Evolutionary conservation across 257 asterid genomes (phyloP).

Genomic region (Przewalskia tangutica): DNA sequence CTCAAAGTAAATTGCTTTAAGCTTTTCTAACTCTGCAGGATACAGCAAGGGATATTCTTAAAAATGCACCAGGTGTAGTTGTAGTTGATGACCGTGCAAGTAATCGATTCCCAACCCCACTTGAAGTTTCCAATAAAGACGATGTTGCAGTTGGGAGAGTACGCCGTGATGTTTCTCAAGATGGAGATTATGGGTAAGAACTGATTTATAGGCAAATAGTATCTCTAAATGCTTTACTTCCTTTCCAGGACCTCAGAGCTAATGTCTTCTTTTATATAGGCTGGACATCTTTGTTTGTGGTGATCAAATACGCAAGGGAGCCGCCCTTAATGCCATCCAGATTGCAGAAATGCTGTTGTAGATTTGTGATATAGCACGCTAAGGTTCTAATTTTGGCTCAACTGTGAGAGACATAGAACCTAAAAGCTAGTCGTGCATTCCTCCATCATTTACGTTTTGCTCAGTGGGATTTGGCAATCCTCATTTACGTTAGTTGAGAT

Average conservation of each 20-base stretch:
- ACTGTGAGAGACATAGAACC: background rate
- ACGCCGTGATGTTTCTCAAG: conserved; percentile 78
- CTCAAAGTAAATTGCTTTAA: background rate
- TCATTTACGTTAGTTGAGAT: background rate
- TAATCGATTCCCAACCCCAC: conserved; percentile 80
- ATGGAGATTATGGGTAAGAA: conserved; percentile 74
- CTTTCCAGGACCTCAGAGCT: background rate
- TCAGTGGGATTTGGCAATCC: background rate
- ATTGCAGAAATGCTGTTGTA: conserved; percentile 77
- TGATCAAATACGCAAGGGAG: conserved; percentile 96
- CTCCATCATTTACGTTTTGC: background rate
- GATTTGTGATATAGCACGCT: background rate
- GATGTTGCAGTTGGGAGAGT: conserved; percentile 94
- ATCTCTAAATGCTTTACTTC: background rate
- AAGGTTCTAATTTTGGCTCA: conserved; percentile 3
- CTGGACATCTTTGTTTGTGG: conserved; percentile 92
- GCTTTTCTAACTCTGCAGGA: conserved; percentile 17
- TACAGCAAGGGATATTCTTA: conserved; percentile 66
- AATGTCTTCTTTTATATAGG: conserved; percentile 21
- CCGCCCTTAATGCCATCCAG: conserved; percentile 85
- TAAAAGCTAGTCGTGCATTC: background rate
- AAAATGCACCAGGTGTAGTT: conserved; percentile 67
- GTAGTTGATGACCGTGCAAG: conserved; percentile 75
- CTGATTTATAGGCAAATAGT: background rate
- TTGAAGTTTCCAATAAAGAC: conserved; percentile 75